Base-by-base conservation (phyloP, 495 filamentous ascomycete genomes). In the Hypoxylon rickii region DNA sequence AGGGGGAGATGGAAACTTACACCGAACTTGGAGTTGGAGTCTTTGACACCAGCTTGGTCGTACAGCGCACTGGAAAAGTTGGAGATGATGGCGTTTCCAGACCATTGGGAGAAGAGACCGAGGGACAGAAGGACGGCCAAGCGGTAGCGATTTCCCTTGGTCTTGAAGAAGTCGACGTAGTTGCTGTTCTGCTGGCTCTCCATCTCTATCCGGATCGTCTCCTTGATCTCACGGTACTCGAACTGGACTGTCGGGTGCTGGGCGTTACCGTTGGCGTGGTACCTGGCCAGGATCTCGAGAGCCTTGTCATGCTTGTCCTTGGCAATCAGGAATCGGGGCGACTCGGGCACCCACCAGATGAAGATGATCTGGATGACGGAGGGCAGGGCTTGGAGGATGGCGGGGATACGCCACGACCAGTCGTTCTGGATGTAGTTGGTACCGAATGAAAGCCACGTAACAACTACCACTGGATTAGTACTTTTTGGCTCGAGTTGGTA, bases 101-200 rank as follows among this genome's bases (percentile, higher is more conserved):
- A 83, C 76, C 82, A 88, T 74, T 90, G 87, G 7, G 83, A 83
- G 71, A 86, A 82, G 62, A 85, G 61, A 60, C 84, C 84, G 22
- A 86, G 72, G 16, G 79, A 79, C 31, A 85, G 67, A 24, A 85
- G 77, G 19, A 89, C 69, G 32, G 68, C 46, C 3, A 88, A 63
- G 19, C 86, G 79, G 62, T 84, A 84, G 6, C 84, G 79, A 73
- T 90, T 91, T 51, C 87, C 86, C 67, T 79, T 81, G 49, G 86
- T 88, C 39, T 70, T 71, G 75, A 89, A 72, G 73, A 89, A 84
- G 55, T 88, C 84, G 29, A 67, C 3, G 62, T 79, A 81, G 61
- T 65, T 76, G 68, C 65, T 72, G 68, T 70, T 73, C n/a, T 65
- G 44, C 45, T 63, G 59, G 54, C 49, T 61, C 61, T 81, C 76